phyloP scores from a whole-genome alignment of 169 alveolate species.

The Babesia bovis region DNA sequence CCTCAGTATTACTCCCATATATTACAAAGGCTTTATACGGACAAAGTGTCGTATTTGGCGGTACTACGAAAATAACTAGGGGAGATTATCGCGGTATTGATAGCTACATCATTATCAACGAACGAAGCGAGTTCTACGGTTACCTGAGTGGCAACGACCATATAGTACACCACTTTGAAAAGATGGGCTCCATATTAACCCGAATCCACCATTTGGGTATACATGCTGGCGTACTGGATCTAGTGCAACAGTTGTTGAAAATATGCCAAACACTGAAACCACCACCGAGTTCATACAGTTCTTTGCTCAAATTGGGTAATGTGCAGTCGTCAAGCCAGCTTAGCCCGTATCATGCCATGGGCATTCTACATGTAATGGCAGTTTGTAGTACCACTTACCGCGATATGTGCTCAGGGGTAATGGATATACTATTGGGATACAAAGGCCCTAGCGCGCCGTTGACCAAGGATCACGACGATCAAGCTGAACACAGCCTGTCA shows the following conservation, averaged over 20 bases:
- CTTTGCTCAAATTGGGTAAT: constrained; percentile 26
- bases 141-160: constrained; percentile 27
- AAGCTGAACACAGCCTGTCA: background rate
- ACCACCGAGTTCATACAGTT: constrained; percentile 20
- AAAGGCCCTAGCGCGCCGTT: background rate
- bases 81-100: background rate
- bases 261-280: constrained; percentile 19
- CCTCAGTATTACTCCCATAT: constrained; percentile 34
- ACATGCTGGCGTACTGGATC: background rate
- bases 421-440: constrained; percentile 39
- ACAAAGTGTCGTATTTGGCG: background rate
- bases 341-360: constrained; percentile 40
- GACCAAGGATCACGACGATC: background rate
- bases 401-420: constrained; percentile 6
- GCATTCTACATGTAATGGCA: constrained; percentile 22
- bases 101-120: background rate
- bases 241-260: background rate
- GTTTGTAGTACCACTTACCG: background rate
- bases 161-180: constrained; percentile 25
- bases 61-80: background rate
- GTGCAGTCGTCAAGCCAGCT: constrained; percentile 11
- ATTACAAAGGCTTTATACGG: constrained; percentile 5
- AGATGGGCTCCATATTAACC: background rate
- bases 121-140: constrained; percentile 10
- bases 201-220: background rate